Conservation (phyloP, 768 basidiomycete genomes). For the Leucocoprinus birnbaumii region DNA sequence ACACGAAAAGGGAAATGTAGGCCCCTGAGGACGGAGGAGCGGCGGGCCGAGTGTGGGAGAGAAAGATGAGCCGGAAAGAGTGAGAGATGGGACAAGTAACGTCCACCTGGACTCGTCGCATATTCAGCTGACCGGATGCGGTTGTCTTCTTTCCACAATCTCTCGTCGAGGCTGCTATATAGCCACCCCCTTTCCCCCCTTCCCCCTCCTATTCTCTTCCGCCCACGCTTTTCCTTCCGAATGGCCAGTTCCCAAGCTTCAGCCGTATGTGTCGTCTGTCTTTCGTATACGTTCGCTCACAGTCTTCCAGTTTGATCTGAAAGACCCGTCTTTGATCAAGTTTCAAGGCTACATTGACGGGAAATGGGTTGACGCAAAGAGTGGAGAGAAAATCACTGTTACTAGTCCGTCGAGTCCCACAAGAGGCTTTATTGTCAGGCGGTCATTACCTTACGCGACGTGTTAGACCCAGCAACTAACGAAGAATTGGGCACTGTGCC, state of each 20-base stretch:
- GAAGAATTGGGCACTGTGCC: conserved; percentile 83
- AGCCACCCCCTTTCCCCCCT: background rate
- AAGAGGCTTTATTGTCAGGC: background rate
- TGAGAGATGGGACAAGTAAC: background rate
- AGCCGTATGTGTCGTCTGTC: conserved; percentile 21
- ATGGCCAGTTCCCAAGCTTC: conserved; percentile 59
- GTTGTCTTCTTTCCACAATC: conserved; percentile 10
- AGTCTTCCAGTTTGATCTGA: conserved; percentile 60
- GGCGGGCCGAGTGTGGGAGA: background rate
- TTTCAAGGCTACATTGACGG: conserved; percentile 80
- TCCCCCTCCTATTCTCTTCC: background rate
- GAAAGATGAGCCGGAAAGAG: conserved; percentile 1
- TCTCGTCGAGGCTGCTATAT: conserved; percentile 7
- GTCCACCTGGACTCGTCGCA: background rate
- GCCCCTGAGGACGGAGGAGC: background rate
- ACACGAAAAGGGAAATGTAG: background rate
- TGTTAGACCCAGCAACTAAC: conserved; percentile 81
- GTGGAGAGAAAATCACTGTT: conserved; percentile 69
- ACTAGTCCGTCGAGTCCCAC: conserved; percentile 53
- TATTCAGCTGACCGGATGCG: conserved; percentile 12
- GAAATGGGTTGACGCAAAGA: conserved; percentile 81
- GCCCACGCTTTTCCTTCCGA: conserved; percentile 24
- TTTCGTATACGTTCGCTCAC: background rate
- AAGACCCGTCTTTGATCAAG: conserved; percentile 73
- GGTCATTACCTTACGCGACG: background rate